Evolutionary conservation across 1,284 basidiomycete species (phyloP).

Genomic region (Trichosporon asahii): DNA sequence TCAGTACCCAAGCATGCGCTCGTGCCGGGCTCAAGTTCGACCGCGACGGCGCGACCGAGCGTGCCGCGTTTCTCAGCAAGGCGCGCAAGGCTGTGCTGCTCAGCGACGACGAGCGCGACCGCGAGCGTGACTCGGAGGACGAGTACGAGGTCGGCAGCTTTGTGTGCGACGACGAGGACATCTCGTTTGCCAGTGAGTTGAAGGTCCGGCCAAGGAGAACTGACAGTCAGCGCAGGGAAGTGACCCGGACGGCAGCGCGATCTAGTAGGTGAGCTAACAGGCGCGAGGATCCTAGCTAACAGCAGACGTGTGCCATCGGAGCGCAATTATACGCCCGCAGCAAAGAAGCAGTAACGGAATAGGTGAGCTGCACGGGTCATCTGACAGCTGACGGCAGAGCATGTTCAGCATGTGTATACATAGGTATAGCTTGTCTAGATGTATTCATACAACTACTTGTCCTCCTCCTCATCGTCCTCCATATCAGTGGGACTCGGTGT

Average conservation of each 20-base stretch:
- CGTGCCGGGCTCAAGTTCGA: conserved; percentile 39
- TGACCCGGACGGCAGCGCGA: conserved; percentile 16
- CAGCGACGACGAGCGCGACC: conserved; percentile 42
- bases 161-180: conserved; percentile 41
- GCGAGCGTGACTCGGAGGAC: conserved; percentile 33
- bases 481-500: not conserved
- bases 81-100: conserved; percentile 43
- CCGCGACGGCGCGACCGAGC: not conserved
- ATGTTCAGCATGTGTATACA: not conserved
- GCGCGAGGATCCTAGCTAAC: not conserved
- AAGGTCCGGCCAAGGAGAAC: not conserved
- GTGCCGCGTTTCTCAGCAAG: conserved; percentile 38
- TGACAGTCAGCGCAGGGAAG: conserved; percentile 15
- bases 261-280: not conserved
- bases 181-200: conserved; percentile 31
- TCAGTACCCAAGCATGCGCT: conserved; percentile 41
- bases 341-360: too few species aligned
- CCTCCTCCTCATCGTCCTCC: not conserved
- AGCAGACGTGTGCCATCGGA: not conserved
- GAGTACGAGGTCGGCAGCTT: conserved; percentile 48
- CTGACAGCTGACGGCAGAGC: not conserved
- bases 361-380: too few species aligned
- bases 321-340: too few species aligned
- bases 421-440: not conserved
- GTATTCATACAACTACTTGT: not conserved